These are phyloP conservation scores for Solanum aculeatissimum DNA, from an alignment of 305 asterid genomes.

Conservation along the genomic window DNA sequence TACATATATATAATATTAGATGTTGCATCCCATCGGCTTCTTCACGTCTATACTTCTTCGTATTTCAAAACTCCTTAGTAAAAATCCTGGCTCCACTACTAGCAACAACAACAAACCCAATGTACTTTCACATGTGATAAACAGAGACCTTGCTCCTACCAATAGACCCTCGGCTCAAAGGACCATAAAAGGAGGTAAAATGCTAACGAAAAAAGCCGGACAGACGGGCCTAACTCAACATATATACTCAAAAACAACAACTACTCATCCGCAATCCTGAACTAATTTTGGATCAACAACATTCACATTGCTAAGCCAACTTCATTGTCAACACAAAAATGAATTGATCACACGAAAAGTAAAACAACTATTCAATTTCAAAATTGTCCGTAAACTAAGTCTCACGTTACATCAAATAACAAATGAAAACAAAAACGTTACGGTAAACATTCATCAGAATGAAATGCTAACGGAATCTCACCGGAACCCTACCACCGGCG, in stretches of 20 bases:
- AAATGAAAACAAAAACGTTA: neutral
- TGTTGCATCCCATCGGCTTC: neutral
- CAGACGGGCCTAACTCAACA: neutral
- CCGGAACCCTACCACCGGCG: neutral
- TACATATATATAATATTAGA: neutral
- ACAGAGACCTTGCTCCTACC: neutral
- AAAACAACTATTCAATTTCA: neutral
- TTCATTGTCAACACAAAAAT: neutral
- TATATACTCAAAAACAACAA: neutral
- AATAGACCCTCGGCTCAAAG: neutral
- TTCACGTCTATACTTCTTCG: neutral
- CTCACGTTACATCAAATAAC: neutral
- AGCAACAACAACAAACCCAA: neutral
- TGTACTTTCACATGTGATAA: neutral
- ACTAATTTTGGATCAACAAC: neutral
- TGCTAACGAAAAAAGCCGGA: neutral
- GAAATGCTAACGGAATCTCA: neutral
- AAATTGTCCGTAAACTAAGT: neutral
- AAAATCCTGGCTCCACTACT: neutral
- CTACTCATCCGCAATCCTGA: neutral
- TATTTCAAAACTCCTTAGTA: neutral
- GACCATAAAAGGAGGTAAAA: neutral
- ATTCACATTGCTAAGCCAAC: neutral
- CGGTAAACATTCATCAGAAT: neutral
- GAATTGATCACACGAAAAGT: neutral